Conservation (phyloP, 2,329 filamentous ascomycete species). For the Blumeriella jaapii region DNA sequence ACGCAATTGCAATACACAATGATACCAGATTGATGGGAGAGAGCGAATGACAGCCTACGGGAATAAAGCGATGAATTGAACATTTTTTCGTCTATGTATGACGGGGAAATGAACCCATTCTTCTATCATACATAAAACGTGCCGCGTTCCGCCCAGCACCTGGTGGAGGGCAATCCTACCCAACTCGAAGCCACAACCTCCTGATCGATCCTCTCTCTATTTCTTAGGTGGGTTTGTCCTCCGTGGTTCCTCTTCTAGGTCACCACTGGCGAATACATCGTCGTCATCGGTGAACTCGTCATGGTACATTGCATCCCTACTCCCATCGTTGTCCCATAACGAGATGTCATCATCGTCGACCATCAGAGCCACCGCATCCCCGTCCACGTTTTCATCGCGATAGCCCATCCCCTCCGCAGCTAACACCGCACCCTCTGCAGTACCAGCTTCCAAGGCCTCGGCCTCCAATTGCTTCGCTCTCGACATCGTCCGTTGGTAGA, state of each 20-base stretch:
- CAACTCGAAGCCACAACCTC: too few relatives aligned
- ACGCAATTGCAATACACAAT: background rate
- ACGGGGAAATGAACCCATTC: too few relatives aligned
- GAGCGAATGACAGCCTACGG: too few relatives aligned
- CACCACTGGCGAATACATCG: constrained; percentile 20
- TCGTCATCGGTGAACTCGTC: constrained; percentile 25
- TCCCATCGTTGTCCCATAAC: constrained; percentile 23
- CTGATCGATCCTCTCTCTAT: background rate
- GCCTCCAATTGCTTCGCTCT: constrained; percentile 44
- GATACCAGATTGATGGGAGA: background rate
- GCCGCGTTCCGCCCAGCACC: too few relatives aligned
- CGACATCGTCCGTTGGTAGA: constrained; percentile 64
- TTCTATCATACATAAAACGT: too few relatives aligned
- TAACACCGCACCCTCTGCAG: constrained; percentile 6
- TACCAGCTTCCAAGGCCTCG: constrained; percentile 22
- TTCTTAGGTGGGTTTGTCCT: background rate
- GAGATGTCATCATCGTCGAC: constrained; percentile 26
- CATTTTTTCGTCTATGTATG: too few relatives aligned
- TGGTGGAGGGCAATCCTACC: too few relatives aligned
- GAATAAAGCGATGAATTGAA: too few relatives aligned
- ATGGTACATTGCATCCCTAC: constrained; percentile 16
- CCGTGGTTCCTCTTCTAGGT: constrained; percentile 11
- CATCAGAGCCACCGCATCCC: constrained; percentile 23
- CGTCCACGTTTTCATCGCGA: constrained; percentile 13
- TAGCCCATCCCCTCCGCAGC: constrained; percentile 13